phyloP scores from a whole-genome alignment of 495 filamentous ascomycete species.

The Penicillium chermesinum region DNA sequence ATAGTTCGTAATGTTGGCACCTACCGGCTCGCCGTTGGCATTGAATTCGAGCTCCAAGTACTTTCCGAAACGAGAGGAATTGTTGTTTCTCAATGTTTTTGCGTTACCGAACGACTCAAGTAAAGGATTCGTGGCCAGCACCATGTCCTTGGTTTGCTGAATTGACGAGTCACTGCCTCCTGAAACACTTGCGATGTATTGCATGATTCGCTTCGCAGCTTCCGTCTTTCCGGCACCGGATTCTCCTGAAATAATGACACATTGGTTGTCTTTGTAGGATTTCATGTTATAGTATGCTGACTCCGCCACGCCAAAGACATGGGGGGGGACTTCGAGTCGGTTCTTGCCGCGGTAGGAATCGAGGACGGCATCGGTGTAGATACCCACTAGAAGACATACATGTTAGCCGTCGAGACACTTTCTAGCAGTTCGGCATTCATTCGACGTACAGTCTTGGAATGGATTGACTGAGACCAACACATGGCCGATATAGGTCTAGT shows the following conservation, averaged over 20 bases:
- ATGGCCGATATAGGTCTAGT: constrained; percentile 96
- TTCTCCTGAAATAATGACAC: constrained; percentile 98
- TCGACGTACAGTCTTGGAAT: constrained; percentile 75
- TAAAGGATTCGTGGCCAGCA: constrained; percentile 93
- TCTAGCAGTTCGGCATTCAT: background rate
- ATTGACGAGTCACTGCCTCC: constrained; percentile 87
- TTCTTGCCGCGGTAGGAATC: constrained; percentile 94
- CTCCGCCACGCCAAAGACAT: constrained; percentile 97
- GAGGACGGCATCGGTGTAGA: constrained; percentile 92
- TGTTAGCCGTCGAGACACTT: background rate
- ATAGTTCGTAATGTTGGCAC: constrained; percentile 98
- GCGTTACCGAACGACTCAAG: constrained; percentile 98
- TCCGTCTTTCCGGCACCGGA: constrained; percentile 99
- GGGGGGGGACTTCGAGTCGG: constrained; percentile 88
- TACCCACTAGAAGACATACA: constrained; percentile 61
- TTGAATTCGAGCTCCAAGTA: constrained; percentile 99
- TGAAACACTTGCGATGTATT: constrained; percentile 97
- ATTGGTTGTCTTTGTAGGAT: constrained; percentile 98
- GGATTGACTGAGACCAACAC: constrained; percentile 99
- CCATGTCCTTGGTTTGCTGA: constrained; percentile 97
- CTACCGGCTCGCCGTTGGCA: constrained; percentile 82
- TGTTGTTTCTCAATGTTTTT: constrained; percentile 97
- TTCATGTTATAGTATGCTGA: constrained; percentile 99
- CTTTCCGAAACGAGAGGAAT: constrained; percentile 97
- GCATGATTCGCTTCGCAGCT: constrained; percentile 98